Conservation (phyloP, 345 rosid genomes). For the Linum trigynum region DNA sequence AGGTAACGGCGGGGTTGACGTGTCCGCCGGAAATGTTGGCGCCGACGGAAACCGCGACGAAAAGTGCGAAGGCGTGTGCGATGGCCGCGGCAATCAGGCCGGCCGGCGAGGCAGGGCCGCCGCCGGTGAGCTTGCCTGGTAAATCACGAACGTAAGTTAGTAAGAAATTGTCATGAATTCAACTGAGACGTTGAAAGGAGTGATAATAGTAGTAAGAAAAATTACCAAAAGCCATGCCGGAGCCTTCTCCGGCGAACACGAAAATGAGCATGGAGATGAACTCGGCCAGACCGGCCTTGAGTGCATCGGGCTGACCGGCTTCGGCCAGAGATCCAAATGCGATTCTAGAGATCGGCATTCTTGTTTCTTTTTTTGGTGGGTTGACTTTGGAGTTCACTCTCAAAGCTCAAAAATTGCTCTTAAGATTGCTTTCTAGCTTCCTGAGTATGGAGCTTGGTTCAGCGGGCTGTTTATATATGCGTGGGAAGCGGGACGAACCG, state of each 20-base stretch:
- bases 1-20: slow-evolving; percentile 26
- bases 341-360: slow-evolving; percentile 41
- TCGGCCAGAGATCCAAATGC: slow-evolving; percentile 40
- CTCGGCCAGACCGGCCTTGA: slow-evolving; percentile 26
- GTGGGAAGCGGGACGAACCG: slow-evolving; percentile 14
- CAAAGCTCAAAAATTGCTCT: not conserved
- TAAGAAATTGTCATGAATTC: too few relatives aligned
- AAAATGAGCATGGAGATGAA: slow-evolving; percentile 22
- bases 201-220: not conserved
- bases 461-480: slow-evolving; percentile 16
- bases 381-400: not conserved
- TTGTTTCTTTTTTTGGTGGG: not conserved
- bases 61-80: slow-evolving; percentile 23
- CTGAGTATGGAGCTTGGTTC: not conserved
- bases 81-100: slow-evolving; percentile 22
- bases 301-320: slow-evolving; percentile 20
- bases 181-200: not conserved
- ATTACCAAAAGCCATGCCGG: slow-evolving; percentile 29
- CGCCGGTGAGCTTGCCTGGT: slow-evolving; percentile 12
- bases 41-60: slow-evolving; percentile 23
- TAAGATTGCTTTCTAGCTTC: not conserved
- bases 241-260: slow-evolving; percentile 27
- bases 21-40: slow-evolving; percentile 28
- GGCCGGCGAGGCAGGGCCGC: slow-evolving; percentile 17
- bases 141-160: slow-evolving; percentile 14